phyloP scores from a whole-genome alignment of 108 stramenopile species.

The Cyclotella kingstonii region DNA sequence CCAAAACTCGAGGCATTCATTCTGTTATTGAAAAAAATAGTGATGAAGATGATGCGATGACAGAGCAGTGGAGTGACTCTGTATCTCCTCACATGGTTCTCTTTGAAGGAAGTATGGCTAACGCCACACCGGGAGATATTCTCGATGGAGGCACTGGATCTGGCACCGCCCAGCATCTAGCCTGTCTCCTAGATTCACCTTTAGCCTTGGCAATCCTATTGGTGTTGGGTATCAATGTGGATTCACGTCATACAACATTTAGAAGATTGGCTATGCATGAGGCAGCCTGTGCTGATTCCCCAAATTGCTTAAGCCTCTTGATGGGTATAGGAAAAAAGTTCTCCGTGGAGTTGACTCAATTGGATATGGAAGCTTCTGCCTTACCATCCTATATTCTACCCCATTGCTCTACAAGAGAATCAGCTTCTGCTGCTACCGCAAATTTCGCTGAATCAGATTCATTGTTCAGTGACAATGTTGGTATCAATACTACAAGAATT shows the following conservation, averaged over 20 bases:
- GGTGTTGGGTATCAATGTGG: slow-evolving; percentile 70
- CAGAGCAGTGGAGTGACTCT: no score
- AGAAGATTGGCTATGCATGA: slow-evolving; percentile 80
- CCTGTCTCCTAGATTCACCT: slow-evolving; percentile 78
- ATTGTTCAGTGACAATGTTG: no score
- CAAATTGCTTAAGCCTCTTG: slow-evolving; percentile 68
- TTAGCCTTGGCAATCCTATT: slow-evolving; percentile 71
- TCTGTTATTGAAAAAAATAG: slow-evolving; percentile 7
- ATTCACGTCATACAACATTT: slow-evolving; percentile 78
- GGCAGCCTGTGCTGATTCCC: slow-evolving; percentile 77
- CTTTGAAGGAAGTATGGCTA: slow-evolving; percentile 77
- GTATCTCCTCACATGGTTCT: slow-evolving; percentile 41
- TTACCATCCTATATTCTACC: neutral
- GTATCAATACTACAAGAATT: no score
- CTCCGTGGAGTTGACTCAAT: slow-evolving; percentile 7
- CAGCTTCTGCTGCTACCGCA: neutral
- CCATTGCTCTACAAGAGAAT: neutral
- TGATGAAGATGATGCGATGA: neutral
- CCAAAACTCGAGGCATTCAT: no score
- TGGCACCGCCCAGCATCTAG: slow-evolving; percentile 79
- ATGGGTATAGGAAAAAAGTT: slow-evolving; percentile 60
- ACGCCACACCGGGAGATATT: slow-evolving; percentile 66
- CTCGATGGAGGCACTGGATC: slow-evolving; percentile 42
- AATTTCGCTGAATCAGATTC: no score
- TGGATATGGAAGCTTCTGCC: slow-evolving; percentile 6